Base-by-base conservation (phyloP, 768 basidiomycete species). In the Leccinellum rugosiceps region DNA sequence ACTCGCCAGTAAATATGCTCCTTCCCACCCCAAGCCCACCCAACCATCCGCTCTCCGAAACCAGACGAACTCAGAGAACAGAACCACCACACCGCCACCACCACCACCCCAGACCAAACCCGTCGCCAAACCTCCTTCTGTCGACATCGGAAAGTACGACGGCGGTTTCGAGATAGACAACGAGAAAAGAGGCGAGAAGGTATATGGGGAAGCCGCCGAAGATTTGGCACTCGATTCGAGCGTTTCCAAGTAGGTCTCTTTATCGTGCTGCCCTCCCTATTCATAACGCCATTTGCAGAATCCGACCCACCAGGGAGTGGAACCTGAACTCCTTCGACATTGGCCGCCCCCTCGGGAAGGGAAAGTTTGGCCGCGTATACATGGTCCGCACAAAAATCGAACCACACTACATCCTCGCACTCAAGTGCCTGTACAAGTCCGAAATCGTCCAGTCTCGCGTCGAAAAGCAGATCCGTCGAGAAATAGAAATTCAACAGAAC, bases 401-500 rank as follows among this genome's bases (percentile, higher is more conserved):
- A 58, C 93, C 94, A 1, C 84, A 87, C 58, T 98, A 91, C 78
- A 96, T 98, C 69, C 85, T 98, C 66, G 96, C 96, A 23, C 85
- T 98, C 74, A 98, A 98, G 75, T 94, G 92, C 60, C 80, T 98
- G 55, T 95, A 95, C 81, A 99, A 98, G 77, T 88, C 90, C 53
- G 97, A 99, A 75, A 90, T 99, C 68, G 85, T 98, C 47, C 81
- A 90, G 64, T 86, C 86, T 60, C 85, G 86, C 63, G 94, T 98
- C 48, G 96, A 98, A 78, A 98, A 96, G 70, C 97, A 99, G 72
- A 91, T 95, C 58, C 84, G 97, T 35, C 84, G 97, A 53, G 97
- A 99, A 73, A 98, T 99, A 65, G 97, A 98, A 72, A 98, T 99
- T 57, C 96, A 98, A 65, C 90, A 92, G 68, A 95, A 98, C 74